Evolutionary conservation across 2,329 filamentous ascomycete species (phyloP), one percentile per base, ranked within the genome.

Genomic region (Penicillium sp.): DNA sequence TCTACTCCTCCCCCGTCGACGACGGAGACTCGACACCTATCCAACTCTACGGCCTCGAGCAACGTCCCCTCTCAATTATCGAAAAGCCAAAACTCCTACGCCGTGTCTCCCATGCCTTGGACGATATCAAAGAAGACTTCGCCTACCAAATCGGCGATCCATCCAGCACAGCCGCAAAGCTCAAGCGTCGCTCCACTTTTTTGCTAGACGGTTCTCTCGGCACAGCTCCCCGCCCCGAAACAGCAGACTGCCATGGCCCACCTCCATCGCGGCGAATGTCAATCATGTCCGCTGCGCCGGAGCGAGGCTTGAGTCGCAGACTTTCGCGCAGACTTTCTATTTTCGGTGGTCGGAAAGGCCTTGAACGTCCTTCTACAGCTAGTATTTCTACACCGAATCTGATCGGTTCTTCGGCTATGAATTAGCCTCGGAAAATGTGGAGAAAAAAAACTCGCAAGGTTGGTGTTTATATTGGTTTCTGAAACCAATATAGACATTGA

Each of bases 91-190:
- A 65, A 26, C 63, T 71, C 19, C 51, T 74, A 24, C 63, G 58
- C 44, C 67, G 72, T 39, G 63, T 74, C 50, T 74, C 72, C n/a
- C 64, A 73, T 54, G 71, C 68, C 44, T 68, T 74, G 44, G 71
- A 68, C 54, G 71, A 73, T 49, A 73, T 73, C 57, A 70, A 69
- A 27, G 71, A 73, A 55, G 70, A 73, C 52, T 60, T 71, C 21
- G 61, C 68, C 10, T 58, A 68, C 13, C 62, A 69, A 31, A 52
- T 70, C 8, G 64, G 67, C 47, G 57, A 70, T 45, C 56, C 64
- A 9, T 58, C 56, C 27, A 54, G 52, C 52, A 62, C 61, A 19
- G 59, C 69, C 29, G 66, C 68, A 29, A 67, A 64, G 44, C 64
- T 72, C 52, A 64, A 62, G 41, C 69, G 68, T 24, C 68, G 68